Percentiles rank a stretch among this genome's conserved stretches.
These are phyloP conservation scores for Styphnolobium japonicum DNA, from an alignment of 306 rosid genomes.

Conservation along the genomic window DNA sequence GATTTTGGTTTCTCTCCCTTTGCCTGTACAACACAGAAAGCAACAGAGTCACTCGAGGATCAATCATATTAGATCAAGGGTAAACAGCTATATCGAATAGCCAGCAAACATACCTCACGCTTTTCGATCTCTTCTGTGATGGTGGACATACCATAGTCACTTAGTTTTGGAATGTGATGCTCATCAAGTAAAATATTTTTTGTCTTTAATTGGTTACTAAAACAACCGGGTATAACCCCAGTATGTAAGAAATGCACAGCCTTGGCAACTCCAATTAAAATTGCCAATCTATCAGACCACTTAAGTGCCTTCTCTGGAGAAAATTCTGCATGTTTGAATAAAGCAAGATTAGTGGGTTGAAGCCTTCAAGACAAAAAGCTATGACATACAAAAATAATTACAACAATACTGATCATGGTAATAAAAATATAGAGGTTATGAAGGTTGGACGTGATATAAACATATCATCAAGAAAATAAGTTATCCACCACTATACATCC, in stretches of 20 bases:
- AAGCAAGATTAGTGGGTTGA: conserved; percentile 22
- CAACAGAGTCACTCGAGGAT: conserved; percentile 9
- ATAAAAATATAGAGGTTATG: background rate
- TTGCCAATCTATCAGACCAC: conserved; percentile 78
- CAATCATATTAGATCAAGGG: background rate
- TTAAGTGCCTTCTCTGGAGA: conserved; percentile 55
- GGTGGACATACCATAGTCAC: conserved; percentile 74
- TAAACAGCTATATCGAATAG: background rate
- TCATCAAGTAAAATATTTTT: conserved; percentile 71
- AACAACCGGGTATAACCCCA: conserved; percentile 81
- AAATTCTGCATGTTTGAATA: conserved; percentile 44
- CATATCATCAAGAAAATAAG: background rate
- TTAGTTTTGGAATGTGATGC: conserved; percentile 64
- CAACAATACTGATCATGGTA: background rate
- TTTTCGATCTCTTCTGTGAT: conserved; percentile 54
- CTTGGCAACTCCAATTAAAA: conserved; percentile 76
- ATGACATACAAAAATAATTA: background rate
- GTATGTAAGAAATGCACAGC: conserved; percentile 84
- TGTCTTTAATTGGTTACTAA: conserved; percentile 57
- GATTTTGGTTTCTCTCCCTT: conserved; percentile 57
- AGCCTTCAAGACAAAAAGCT: background rate
- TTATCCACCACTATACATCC: background rate
- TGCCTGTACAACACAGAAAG: conserved; percentile 46
- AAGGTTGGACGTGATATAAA: background rate
- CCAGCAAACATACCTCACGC: conserved; percentile 45